These are phyloP conservation scores for Aspergillus sp. DNA, from an alignment of 2,329 filamentous ascomycete species.

Conservation along the genomic window DNA sequence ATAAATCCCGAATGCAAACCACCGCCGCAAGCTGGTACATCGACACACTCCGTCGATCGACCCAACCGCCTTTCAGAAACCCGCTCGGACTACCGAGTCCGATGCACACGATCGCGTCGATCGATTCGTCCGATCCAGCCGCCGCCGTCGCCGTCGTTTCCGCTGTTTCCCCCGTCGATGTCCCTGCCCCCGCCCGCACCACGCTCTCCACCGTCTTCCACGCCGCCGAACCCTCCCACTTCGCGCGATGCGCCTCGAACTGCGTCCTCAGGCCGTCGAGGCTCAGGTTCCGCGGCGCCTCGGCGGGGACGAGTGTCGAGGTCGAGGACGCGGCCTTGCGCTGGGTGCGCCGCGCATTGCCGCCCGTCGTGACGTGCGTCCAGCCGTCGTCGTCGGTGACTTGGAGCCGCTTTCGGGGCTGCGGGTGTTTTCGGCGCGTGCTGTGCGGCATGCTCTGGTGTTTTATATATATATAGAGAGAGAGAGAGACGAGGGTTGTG, in stretches of 20 bases:
- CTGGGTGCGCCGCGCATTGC: constrained; percentile 18
- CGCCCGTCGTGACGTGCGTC: constrained; percentile 33
- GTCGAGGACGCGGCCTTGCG: constrained; percentile 7
- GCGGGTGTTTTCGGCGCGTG: no score
- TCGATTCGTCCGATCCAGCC: not conserved
- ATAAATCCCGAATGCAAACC: constrained; percentile 17
- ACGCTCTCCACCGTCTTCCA: constrained; percentile 8
- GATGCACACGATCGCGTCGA: constrained; percentile 29
- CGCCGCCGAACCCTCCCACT: constrained; percentile 21
- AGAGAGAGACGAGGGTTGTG: no score
- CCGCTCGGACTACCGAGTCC: constrained; percentile 35
- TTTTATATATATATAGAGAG: no score
- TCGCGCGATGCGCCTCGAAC: constrained; percentile 17
- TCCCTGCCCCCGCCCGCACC: not conserved
- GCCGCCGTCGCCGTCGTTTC: constrained; percentile 9
- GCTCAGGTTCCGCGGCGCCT: constrained; percentile 25
- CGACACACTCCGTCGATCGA: constrained; percentile 32
- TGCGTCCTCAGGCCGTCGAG: constrained; percentile 22
- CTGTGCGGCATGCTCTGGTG: no score
- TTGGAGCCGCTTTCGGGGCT: constrained; percentile 29
- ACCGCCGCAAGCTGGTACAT: constrained; percentile 34
- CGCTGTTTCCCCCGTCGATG: constrained; percentile 3
- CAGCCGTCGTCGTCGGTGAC: constrained; percentile 33
- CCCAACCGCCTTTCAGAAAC: constrained; percentile 33
- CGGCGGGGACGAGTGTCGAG: constrained; percentile 22